Base-by-base conservation (phyloP, 2,329 filamentous ascomycete genomes). In the Aspergillus unguis region DNA sequence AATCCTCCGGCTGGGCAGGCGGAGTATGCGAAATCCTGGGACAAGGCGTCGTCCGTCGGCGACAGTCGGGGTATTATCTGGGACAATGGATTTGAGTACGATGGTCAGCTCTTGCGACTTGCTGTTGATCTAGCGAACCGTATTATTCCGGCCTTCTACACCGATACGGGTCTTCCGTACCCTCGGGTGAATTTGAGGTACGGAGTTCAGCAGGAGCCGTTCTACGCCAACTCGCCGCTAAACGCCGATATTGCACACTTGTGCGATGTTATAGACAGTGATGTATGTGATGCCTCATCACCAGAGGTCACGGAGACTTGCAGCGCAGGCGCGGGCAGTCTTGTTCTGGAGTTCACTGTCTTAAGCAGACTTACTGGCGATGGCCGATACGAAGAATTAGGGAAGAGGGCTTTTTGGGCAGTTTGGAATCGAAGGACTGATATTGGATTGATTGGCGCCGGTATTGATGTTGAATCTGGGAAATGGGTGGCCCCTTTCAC, bases 371-470 rank as follows among this genome's bases (percentile, higher is more conserved):
- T 99, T 43, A 95, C 90, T 0, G 90, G 89, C 8, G 90, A 97
- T 66, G 76, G 80, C 7, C 84, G 88, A n/a, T 99, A 95, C 63
- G 94, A 99, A 70, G 84, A 88, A 64, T 80, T 89, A 11, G 92
- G 90, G 1, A 97, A 97, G 71, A 80, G 88, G 52, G 92, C 94
- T 0, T 99, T 99, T 65, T 96, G 92, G 91, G 88, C 92, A 26
- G 90, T 99, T n/a, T 99, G 94, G 94, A 79, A 86, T 40, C 81
- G 89, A 51, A 83, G 92, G 58, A 96, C 90, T 68, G 82, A 85
- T 37, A 90, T 96, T 62, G 90, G 90, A 3, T 78, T 99, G 26
- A 86, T 99, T 57, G 94, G 92, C 6, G 88, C 90, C 52, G 92
- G 92, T 2, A 91, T 99, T 56, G 92, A 96, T 73, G 90, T 91